Base-by-base conservation (phyloP, 257 asterid species). In the Rhazya stricta region DNA sequence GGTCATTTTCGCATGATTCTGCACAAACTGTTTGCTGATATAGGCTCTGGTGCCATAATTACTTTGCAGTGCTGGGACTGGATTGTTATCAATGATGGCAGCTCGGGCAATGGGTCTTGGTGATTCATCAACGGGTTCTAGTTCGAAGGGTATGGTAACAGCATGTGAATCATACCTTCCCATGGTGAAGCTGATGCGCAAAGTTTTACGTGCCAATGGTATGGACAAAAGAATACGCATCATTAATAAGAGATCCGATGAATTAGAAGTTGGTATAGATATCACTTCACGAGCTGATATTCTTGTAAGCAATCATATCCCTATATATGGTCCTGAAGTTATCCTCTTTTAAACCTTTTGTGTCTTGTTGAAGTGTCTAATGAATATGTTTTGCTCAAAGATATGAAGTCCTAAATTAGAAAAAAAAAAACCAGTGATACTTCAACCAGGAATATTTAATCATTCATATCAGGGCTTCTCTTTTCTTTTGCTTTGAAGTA, bases 121-220 rank as follows among this genome's bases (percentile, higher is more conserved):
- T 37, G 85, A 86, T 80, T 78, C 80, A 27, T 58, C 84, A 29
- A 76, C 39, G 43, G 67, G 51, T 72, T 70, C 84, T n/a, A 68
- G 77, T 53, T 79, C 88, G 45, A 69, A 80, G 41, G 97, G 91
- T 57, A 79, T 46, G 86, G 99, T 94, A 76, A 89, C 99, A 9
- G 91, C 97, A 78, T 92, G 96, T 67, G 97, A 94, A 87, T 94
- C 99, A 15, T 94, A 94, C 84, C 96, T 92, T 83, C 99, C 99
- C 25, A 94, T 92, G 97, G 89, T 92, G 23, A 94, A 94, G 78
- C 80, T 94, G 84, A 86, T 84, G 91, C 88, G 91, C 80, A 88
- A 85, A 81, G 99, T 90, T 72, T 80, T 92, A 61, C 88, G 89
- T 66, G 86, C 86, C 69, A 92, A 92, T 75, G 83, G 85, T 54